phyloP scores from a whole-genome alignment of 148 eudicot species.

The Vaccinium macrocarpon region DNA sequence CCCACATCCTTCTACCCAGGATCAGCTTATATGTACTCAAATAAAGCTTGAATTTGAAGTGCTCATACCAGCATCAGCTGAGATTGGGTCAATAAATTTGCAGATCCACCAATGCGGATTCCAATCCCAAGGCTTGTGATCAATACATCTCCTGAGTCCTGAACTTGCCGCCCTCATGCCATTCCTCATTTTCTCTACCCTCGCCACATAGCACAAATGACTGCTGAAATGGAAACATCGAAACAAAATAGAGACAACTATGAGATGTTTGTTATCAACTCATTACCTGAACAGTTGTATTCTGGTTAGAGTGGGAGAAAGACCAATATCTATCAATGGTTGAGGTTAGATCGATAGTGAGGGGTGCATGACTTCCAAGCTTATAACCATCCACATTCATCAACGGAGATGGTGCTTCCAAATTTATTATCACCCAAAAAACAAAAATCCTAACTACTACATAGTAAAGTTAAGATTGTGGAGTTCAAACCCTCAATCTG shows the following conservation, averaged over 20 bases:
- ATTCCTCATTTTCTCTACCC: not conserved
- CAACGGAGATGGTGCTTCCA: not conserved
- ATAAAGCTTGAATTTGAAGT: slow-evolving; percentile 1
- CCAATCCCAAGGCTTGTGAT: not conserved
- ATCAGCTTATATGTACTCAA: not conserved
- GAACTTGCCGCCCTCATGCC: not conserved
- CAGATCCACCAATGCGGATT: not conserved
- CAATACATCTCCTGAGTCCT: not conserved
- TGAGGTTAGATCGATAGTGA: not conserved
- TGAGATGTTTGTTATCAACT: not conserved
- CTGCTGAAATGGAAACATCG: not conserved
- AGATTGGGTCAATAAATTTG: not conserved
- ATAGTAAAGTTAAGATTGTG: not conserved
- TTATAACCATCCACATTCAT: not conserved
- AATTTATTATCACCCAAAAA: not conserved
- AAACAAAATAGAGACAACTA: not conserved
- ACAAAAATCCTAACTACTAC: not conserved
- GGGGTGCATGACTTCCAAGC: not conserved
- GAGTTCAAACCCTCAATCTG: slow-evolving; percentile 5
- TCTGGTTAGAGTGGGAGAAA: not conserved
- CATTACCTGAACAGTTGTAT: not conserved
- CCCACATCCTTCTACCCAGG: not conserved
- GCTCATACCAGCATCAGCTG: not conserved
- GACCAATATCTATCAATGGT: not conserved
- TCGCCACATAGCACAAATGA: not conserved